These are phyloP conservation scores for Pseudopithomyces maydicus DNA, from an alignment of 2,329 filamentous ascomycete genomes.

Conservation along the genomic window DNA sequence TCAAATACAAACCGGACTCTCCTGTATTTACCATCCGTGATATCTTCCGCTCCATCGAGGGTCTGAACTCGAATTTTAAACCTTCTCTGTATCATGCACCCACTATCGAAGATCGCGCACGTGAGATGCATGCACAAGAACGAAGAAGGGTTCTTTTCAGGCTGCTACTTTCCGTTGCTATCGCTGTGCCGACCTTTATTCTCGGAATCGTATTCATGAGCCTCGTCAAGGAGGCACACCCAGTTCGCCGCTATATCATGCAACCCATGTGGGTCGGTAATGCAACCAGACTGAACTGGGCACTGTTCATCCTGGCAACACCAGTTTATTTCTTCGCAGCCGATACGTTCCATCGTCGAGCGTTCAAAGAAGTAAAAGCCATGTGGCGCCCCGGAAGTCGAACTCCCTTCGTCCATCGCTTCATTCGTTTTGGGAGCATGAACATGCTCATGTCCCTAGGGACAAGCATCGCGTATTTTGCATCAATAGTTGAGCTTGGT, in stretches of 20 bases:
- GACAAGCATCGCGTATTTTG: constrained; percentile 84
- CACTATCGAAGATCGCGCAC: constrained; percentile 81
- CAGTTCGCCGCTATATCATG: constrained; percentile 69
- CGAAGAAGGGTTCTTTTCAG: constrained; percentile 70
- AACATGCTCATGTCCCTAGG: constrained; percentile 90
- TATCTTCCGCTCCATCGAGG: constrained; percentile 71
- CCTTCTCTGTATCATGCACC: constrained; percentile 78
- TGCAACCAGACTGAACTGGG: constrained; percentile 77
- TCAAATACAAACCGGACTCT: constrained; percentile 71
- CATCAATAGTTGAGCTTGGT: constrained; percentile 77
- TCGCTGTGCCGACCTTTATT: constrained; percentile 81
- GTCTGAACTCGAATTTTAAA: constrained; percentile 67
- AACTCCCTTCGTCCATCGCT: constrained; percentile 73
- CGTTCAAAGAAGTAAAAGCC: constrained; percentile 75
- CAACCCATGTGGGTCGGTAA: constrained; percentile 69
- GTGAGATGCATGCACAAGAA: constrained; percentile 72
- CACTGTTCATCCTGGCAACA: constrained; percentile 79
- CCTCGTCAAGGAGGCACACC: constrained; percentile 66
- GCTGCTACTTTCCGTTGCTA: constrained; percentile 69
- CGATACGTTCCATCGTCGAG: constrained; percentile 80
- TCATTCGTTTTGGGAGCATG: constrained; percentile 96
- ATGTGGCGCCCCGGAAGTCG: constrained; percentile 79
- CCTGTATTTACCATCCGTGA: constrained; percentile 76
- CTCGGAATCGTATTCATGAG: constrained; percentile 93
- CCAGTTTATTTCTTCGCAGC: constrained; percentile 87